Base-by-base conservation (phyloP, 768 basidiomycete species). In the Imleria badia region DNA sequence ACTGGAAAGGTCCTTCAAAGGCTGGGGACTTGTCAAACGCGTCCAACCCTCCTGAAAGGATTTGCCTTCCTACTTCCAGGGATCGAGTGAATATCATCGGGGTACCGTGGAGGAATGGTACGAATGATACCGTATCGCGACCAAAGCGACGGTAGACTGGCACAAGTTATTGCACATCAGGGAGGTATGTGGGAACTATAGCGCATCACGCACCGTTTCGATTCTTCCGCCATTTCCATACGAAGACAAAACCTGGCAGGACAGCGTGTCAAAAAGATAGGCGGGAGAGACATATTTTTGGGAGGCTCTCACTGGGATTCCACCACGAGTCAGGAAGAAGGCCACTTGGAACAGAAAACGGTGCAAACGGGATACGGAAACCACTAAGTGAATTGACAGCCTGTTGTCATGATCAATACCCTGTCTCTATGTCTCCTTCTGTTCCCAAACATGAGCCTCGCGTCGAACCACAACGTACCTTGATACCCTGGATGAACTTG, bases 81-180 rank as follows among this genome's bases (percentile, higher is more conserved):
- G 62, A 64, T 40, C 30, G 62, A 4, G 62, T 63, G 23, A 58
- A 64, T 36, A 64, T 22, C 23, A 35, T 33, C 20, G 62, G 62
- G 10, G 34, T 1, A 1, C 62, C 62, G 20, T 14, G 7, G 22
- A 63, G 14, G 45, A 65, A 61, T 1, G 63, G 51, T 6, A 65
- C 50, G 20, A 65, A 29, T 39, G 63, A 64, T 30, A 61, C 53
- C 5, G 63, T 65, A 33, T 64, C 56, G 4, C 40, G 36, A 12
- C 47, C 39, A 40, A 56, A 60, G 35, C 38, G 34, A 36, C 10
- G 33, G 34, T 63, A 64, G 5, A 58, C 62, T 64, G 19, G 17
- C 5, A 36, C 22, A 44, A 22, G 11, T 44, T 8, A 31, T 43
- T 20, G 4, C 3, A 13, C 9, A 5, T 22, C 36, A 11, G 26